A percentile compares a stretch with the other conserved stretches of the same genome.
Evolutionary conservation across 192 early-diverging fungal species (phyloP).

Genomic region (Linnemannia elongata): DNA sequence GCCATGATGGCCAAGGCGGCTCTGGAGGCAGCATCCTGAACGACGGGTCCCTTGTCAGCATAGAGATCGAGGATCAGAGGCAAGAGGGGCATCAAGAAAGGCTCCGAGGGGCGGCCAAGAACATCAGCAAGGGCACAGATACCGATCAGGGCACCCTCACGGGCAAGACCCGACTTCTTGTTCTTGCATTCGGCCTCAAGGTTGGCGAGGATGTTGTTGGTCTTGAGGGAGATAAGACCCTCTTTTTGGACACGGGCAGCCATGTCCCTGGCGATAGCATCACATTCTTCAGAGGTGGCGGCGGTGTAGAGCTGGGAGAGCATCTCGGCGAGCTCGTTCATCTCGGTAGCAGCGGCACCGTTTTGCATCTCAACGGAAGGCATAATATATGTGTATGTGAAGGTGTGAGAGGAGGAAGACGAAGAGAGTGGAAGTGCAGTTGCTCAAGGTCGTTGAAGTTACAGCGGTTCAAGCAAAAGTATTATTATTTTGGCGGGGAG

Average conservation of each 20-base stretch:
- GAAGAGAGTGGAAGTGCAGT: neutral
- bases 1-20: constrained; percentile 57
- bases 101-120: constrained; percentile 73
- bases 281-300: constrained; percentile 61
- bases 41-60: constrained; percentile 65
- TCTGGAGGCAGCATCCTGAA: constrained; percentile 61
- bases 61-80: constrained; percentile 70
- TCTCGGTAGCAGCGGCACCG: constrained; percentile 15
- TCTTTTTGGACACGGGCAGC: constrained; percentile 71
- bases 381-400: constrained; percentile 20
- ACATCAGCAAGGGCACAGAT: constrained; percentile 70
- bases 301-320: constrained; percentile 51
- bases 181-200: constrained; percentile 70
- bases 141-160: constrained; percentile 73
- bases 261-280: constrained; percentile 67
- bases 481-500: neutral
- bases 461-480: neutral
- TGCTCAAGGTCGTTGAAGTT: neutral
- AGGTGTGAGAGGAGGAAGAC: neutral
- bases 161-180: constrained; percentile 76
- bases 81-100: constrained; percentile 73
- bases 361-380: constrained; percentile 45
- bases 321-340: constrained; percentile 47
- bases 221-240: constrained; percentile 64
- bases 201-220: constrained; percentile 67